Percentiles rank a stretch among this genome's conserved stretches.
Conservation (phyloP, 768 basidiomycete genomes). For the Dioszegia aurantiaca region DNA sequence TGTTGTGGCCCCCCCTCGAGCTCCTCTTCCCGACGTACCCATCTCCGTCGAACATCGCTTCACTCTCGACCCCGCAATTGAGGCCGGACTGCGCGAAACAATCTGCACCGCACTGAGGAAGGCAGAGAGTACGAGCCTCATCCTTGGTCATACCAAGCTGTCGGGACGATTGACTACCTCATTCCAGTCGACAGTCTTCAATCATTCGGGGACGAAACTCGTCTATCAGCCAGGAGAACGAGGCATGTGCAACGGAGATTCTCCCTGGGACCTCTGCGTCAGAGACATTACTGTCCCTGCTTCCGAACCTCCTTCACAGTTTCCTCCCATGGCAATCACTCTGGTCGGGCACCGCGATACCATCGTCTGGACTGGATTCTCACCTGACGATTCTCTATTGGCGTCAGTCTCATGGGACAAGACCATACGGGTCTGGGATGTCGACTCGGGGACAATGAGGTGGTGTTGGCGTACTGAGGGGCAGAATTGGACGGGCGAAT, state of each 20-base stretch:
- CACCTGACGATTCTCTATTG: constrained; percentile 1
- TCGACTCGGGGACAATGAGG: neutral
- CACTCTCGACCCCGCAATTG: neutral
- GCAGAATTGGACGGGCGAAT: constrained; percentile 5
- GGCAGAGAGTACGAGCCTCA: neutral
- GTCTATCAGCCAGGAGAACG: neutral
- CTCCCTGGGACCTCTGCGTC: constrained; percentile 3
- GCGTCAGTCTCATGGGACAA: constrained; percentile 4
- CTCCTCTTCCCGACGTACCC: neutral
- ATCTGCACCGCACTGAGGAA: neutral
- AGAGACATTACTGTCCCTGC: neutral
- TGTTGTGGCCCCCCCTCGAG: neutral
- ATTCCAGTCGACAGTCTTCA: constrained; percentile 2
- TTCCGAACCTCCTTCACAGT: no score
- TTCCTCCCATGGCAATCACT: neutral
- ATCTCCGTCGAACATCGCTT: neutral
- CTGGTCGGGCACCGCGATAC: neutral
- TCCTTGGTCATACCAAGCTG: neutral
- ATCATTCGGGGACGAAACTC: neutral
- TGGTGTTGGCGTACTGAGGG: neutral
- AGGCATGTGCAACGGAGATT: neutral
- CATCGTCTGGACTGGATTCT: constrained; percentile 3
- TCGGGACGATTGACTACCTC: neutral
- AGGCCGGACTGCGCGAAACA: neutral
- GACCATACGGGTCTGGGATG: constrained; percentile 8